phyloP scores from a whole-genome alignment of 2,329 filamentous ascomycete species.

The Cladophialophora carrionii region DNA sequence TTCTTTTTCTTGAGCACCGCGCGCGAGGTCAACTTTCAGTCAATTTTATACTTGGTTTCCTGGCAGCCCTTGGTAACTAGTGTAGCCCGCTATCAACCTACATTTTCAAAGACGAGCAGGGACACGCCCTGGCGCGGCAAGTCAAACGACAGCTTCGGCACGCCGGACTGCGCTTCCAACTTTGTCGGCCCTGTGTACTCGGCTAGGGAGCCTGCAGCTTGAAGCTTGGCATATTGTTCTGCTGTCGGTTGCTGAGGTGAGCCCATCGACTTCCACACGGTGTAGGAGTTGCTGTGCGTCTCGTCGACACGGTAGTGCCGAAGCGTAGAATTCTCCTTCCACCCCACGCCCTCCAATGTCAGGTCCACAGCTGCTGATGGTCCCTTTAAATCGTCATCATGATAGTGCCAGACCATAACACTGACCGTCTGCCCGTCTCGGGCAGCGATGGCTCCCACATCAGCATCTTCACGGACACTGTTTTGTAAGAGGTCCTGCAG shows the following conservation, averaged over 20 bases:
- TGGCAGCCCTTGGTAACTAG: no score
- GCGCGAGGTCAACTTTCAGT: no score
- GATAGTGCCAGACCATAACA: conserved; percentile 11
- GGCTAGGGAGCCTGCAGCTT: not conserved
- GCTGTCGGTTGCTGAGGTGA: not conserved
- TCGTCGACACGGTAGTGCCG: conserved; percentile 9
- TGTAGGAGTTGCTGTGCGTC: conserved; percentile 10
- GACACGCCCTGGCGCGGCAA: conserved; percentile 12
- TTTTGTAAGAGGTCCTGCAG: not conserved
- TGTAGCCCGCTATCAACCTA: conserved; percentile 33
- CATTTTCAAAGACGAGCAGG: not conserved
- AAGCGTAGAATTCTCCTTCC: not conserved
- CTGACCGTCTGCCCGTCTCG: not conserved
- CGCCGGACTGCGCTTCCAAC: not conserved
- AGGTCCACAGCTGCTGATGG: conserved; percentile 1
- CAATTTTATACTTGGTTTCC: no score
- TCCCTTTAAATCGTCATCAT: conserved; percentile 6
- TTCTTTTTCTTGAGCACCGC: no score
- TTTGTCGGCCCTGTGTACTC: not conserved
- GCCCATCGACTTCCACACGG: conserved; percentile 3
- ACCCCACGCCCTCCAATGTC: not conserved
- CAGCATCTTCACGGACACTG: conserved; percentile 1
- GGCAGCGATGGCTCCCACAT: not conserved
- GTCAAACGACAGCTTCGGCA: not conserved
- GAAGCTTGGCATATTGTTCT: conserved; percentile 1